A percentile compares a stretch with the other conserved stretches of the same genome.
Conservation (phyloP, 2,329 filamentous ascomycete genomes). For the Colletotrichum brevisporum region DNA sequence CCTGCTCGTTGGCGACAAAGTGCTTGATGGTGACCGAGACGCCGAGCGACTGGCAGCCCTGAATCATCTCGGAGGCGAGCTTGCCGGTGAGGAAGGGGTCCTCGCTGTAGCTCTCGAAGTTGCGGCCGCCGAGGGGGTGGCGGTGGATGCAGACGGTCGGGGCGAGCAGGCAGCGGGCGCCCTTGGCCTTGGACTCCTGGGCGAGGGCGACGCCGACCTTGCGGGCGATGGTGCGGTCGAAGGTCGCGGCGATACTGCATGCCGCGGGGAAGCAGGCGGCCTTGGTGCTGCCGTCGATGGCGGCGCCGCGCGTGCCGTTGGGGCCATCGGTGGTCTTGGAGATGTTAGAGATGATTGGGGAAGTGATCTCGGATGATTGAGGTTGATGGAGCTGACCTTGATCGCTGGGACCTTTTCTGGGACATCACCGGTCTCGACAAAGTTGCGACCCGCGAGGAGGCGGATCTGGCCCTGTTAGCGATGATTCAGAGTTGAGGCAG, state of each 20-base stretch:
- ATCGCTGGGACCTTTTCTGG: slow-evolving; percentile 34
- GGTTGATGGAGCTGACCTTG: slow-evolving; percentile 8
- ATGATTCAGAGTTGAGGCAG: not conserved
- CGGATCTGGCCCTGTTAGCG: slow-evolving; percentile 14
- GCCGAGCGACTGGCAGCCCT: slow-evolving; percentile 78
- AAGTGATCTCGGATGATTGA: not conserved
- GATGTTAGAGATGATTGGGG: not conserved
- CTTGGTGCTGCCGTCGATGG: slow-evolving; percentile 37
- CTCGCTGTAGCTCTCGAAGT: slow-evolving; percentile 73
- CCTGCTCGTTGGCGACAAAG: slow-evolving; percentile 50
- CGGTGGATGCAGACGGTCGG: slow-evolving; percentile 72
- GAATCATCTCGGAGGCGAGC: slow-evolving; percentile 74
- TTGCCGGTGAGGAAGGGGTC: slow-evolving; percentile 79
- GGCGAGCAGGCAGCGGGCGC: slow-evolving; percentile 76
- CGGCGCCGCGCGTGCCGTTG: slow-evolving; percentile 40
- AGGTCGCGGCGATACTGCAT: slow-evolving; percentile 80
- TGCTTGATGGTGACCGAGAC: slow-evolving; percentile 75
- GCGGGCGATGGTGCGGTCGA: slow-evolving; percentile 77
- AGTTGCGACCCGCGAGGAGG: slow-evolving; percentile 38
- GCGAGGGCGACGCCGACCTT: slow-evolving; percentile 79
- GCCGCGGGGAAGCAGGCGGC: slow-evolving; percentile 73
- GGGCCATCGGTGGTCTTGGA: slow-evolving; percentile 36
- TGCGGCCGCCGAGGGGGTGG: slow-evolving; percentile 72
- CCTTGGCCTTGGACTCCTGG: slow-evolving; percentile 78
- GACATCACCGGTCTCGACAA: slow-evolving; percentile 35